phyloP scores from a whole-genome alignment of 1,284 basidiomycete genomes.

The Tremellales sp. region DNA sequence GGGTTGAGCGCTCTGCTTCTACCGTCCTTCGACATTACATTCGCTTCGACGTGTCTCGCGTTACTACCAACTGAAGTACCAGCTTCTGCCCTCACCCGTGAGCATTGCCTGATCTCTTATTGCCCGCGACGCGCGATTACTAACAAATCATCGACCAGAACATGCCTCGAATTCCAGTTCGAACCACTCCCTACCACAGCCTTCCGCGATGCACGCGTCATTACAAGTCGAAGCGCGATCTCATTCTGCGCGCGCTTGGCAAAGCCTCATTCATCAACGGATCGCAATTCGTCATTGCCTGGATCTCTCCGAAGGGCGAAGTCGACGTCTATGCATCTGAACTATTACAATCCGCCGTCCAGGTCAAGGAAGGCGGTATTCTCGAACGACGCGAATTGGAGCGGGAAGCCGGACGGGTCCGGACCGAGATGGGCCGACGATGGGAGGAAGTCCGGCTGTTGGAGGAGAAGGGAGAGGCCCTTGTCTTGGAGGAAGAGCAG shows the following conservation, averaged over 20 bases:
- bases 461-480: slow-evolving; percentile 29
- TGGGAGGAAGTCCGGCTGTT: slow-evolving; percentile 33
- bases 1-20: no score
- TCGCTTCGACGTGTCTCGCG: no score
- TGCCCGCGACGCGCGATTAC: no score
- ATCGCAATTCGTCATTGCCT: slow-evolving; percentile 54
- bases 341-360: slow-evolving; percentile 32
- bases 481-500: slow-evolving; percentile 23
- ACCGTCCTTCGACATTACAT: no score
- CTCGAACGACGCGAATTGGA: slow-evolving; percentile 40
- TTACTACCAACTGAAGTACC: no score
- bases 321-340: slow-evolving; percentile 55
- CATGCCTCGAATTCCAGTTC: slow-evolving; percentile 55
- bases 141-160: slow-evolving; percentile 4
- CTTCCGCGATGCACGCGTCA: slow-evolving; percentile 54
- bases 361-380: slow-evolving; percentile 36
- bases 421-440: slow-evolving; percentile 31
- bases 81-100: no score
- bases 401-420: slow-evolving; percentile 33
- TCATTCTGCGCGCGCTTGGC: slow-evolving; percentile 53
- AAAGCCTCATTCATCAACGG: slow-evolving; percentile 53
- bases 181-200: slow-evolving; percentile 54
- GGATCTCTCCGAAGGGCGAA: slow-evolving; percentile 53
- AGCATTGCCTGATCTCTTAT: no score
- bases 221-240: slow-evolving; percentile 55